Conservation (phyloP, 345 rosid genomes). For the Citrus hindsii region DNA sequence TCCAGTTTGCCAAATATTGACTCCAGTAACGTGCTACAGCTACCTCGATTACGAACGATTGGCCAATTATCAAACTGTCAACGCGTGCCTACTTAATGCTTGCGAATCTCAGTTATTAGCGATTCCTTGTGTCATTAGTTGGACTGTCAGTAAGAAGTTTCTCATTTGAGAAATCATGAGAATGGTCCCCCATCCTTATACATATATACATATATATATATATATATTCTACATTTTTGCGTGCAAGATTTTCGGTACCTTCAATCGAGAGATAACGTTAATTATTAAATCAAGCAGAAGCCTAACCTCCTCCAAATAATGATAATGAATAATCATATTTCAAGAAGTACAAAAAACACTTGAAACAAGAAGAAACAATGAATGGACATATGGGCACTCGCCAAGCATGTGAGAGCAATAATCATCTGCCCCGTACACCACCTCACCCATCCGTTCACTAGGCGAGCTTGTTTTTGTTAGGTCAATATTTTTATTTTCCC, state of each 20-base stretch:
- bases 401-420: slow-evolving; percentile 26
- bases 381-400: slow-evolving; percentile 19
- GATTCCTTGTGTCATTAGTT: not conserved
- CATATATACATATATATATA: no score
- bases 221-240: not conserved
- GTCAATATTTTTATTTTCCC: not conserved
- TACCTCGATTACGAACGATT: not conserved
- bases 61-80: slow-evolving; percentile 8
- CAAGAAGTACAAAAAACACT: slow-evolving; percentile 27
- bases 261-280: not conserved
- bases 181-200: not conserved
- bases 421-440: not conserved
- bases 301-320: not conserved
- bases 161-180: not conserved
- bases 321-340: not conserved
- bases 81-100: not conserved
- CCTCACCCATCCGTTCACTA: not conserved
- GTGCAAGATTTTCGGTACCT: slow-evolving; percentile 1
- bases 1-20: not conserved
- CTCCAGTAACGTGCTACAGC: not conserved
- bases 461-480: not conserved
- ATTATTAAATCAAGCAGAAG: not conserved
- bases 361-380: slow-evolving; percentile 24
- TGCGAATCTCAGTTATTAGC: slow-evolving; percentile 12
- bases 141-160: slow-evolving; percentile 7